Evolutionary conservation across 176 grass and related monocot species (phyloP).

Genomic region (Calamus simplicifolius): DNA sequence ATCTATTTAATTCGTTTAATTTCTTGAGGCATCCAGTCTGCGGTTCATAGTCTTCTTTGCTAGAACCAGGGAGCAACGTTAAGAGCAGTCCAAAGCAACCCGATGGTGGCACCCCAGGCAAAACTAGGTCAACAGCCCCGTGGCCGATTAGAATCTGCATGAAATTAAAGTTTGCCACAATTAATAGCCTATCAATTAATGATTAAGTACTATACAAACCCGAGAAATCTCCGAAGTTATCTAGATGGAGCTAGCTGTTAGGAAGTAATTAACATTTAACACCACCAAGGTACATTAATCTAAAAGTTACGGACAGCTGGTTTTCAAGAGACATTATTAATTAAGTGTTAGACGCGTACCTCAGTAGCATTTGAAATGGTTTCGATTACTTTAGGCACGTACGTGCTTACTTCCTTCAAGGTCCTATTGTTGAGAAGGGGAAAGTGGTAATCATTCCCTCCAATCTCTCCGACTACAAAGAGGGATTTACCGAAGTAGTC

Average conservation of each 20-base stretch:
- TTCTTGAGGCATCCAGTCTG: slow-evolving; percentile 40
- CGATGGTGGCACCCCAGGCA: slow-evolving; percentile 15
- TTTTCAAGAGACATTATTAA: no score
- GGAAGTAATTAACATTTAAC: no score
- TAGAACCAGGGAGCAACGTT: slow-evolving; percentile 5
- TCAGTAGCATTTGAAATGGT: slow-evolving; percentile 38
- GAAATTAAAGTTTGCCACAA: no score
- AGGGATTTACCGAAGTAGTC: slow-evolving; percentile 29
- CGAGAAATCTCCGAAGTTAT: no score
- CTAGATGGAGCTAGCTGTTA: no score
- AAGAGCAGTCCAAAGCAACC: slow-evolving; percentile 39
- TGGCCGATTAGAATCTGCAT: slow-evolving; percentile 31
- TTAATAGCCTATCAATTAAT: no score
- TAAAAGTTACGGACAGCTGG: no score
- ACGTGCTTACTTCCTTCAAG: slow-evolving; percentile 26
- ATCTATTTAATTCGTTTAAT: slow-evolving; percentile 34
- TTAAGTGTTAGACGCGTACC: slow-evolving; percentile 11
- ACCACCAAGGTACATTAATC: no score
- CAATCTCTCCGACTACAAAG: slow-evolving; percentile 58
- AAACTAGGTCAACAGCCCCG: slow-evolving; percentile 37
- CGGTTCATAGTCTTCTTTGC: slow-evolving; percentile 16
- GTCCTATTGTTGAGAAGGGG: slow-evolving; percentile 27
- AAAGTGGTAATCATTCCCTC: slow-evolving; percentile 42
- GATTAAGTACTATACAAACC: no score
- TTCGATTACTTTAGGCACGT: slow-evolving; percentile 33